These are phyloP conservation scores for Papiliotrema laurentii DNA, from an alignment of 1,284 basidiomycete species.

Conservation along the genomic window DNA sequence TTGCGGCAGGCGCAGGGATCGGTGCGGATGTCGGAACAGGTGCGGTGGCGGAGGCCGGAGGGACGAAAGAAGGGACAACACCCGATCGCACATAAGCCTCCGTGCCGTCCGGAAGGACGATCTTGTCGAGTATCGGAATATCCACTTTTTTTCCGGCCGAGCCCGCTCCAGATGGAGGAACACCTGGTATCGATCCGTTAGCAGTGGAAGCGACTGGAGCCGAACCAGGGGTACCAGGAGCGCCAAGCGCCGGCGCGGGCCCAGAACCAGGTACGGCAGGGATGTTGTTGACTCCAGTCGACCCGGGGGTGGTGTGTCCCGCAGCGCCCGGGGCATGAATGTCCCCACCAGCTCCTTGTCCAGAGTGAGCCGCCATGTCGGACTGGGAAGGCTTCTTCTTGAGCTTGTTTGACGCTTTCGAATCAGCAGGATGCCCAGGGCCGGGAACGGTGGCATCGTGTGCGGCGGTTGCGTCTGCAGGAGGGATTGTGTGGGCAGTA, in stretches of 20 bases:
- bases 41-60: neutral
- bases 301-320: too few species aligned
- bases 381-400: constrained; percentile 23
- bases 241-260: neutral
- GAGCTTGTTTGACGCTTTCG: constrained; percentile 13
- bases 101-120: constrained; percentile 31
- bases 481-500: constrained; percentile 13
- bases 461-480: neutral
- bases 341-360: neutral
- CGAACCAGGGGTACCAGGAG: neutral
- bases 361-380: too few species aligned
- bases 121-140: constrained; percentile 19
- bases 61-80: too few species aligned
- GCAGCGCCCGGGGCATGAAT: too few species aligned
- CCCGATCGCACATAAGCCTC: constrained; percentile 20
- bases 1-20: neutral
- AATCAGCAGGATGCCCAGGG: neutral
- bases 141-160: neutral
- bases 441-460: neutral
- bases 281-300: too few species aligned
- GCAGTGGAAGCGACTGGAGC: neutral
- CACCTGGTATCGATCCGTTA: neutral
- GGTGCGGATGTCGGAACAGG: neutral
- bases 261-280: neutral
- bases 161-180: too few species aligned